Percentiles rank a stretch among this genome's conserved stretches.
These are phyloP conservation scores for Achaetomiella virescens DNA, from an alignment of 495 filamentous ascomycete species.

Conservation along the genomic window DNA sequence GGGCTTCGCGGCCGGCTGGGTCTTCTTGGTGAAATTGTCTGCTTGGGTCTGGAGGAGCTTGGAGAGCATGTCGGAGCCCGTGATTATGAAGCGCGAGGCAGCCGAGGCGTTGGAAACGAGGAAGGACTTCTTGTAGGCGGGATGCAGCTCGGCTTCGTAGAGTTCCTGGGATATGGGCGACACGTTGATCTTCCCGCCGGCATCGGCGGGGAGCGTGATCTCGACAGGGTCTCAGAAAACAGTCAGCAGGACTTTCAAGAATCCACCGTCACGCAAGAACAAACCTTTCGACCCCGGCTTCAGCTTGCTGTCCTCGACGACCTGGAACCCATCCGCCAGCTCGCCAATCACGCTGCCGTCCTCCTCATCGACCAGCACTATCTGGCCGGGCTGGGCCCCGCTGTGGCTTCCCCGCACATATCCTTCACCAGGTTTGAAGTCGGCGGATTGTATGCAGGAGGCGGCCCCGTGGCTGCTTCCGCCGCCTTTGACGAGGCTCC, in stretches of 20 bases:
- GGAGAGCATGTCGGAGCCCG: constrained; percentile 69
- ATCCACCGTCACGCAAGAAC: constrained; percentile 12
- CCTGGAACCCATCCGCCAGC: constrained; percentile 70
- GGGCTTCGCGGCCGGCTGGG: constrained; percentile 67
- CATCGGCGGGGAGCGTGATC: constrained; percentile 73
- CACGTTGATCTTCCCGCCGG: constrained; percentile 62
- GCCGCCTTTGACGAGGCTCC: constrained; percentile 27
- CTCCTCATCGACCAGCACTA: constrained; percentile 94
- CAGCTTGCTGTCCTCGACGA: constrained; percentile 67
- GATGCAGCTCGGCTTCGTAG: constrained; percentile 72
- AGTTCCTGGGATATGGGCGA: constrained; percentile 75
- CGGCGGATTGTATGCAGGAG: constrained; percentile 72
- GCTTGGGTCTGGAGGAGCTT: constrained; percentile 70
- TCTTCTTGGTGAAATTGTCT: constrained; percentile 71
- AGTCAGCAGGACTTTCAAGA: background rate
- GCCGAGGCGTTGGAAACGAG: constrained; percentile 85
- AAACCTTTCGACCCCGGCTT: constrained; percentile 82
- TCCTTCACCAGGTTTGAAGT: constrained; percentile 72
- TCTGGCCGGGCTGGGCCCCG: constrained; percentile 54
- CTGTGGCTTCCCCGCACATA: constrained; percentile 55
- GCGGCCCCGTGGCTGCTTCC: constrained; percentile 34
- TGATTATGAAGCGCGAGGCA: constrained; percentile 90
- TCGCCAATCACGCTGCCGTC: constrained; percentile 93
- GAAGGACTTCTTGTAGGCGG: constrained; percentile 78
- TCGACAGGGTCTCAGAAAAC: constrained; percentile 71